These are phyloP conservation scores for Pouteria glomerata DNA, from an alignment of 148 eudicot species.

Conservation along the genomic window DNA sequence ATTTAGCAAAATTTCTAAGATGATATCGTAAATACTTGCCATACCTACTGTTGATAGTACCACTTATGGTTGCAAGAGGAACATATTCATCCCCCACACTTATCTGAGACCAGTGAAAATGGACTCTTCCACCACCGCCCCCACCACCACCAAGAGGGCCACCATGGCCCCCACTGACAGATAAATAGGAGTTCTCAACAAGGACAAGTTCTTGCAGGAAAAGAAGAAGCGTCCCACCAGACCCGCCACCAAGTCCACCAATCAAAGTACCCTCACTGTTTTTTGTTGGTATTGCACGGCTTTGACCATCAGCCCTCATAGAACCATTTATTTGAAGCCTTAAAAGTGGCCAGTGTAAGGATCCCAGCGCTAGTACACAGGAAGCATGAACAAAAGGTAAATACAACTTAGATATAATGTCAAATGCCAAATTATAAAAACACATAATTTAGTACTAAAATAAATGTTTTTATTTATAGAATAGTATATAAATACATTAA, in stretches of 20 bases:
- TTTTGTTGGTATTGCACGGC: slow-evolving; percentile 29
- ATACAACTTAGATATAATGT: no score
- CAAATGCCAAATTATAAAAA: background rate
- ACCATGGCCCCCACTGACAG: slow-evolving; percentile 76
- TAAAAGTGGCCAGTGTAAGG: slow-evolving; percentile 65
- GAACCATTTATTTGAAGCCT: slow-evolving; percentile 62
- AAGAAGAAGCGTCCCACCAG: slow-evolving; percentile 85
- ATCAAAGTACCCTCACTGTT: slow-evolving; percentile 37
- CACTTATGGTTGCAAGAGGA: slow-evolving; percentile 60
- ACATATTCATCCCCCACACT: slow-evolving; percentile 59
- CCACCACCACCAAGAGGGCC: slow-evolving; percentile 84
- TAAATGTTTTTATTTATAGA: no score
- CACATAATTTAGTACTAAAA: no score
- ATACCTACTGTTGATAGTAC: slow-evolving; percentile 62
- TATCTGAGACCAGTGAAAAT: slow-evolving; percentile 87
- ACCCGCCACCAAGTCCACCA: slow-evolving; percentile 88
- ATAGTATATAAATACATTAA: no score
- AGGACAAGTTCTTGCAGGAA: slow-evolving; percentile 56
- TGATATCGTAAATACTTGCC: background rate
- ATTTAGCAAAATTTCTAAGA: background rate
- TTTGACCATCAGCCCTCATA: slow-evolving; percentile 78
- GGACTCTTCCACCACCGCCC: slow-evolving; percentile 88
- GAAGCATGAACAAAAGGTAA: background rate
- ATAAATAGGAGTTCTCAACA: slow-evolving; percentile 47
- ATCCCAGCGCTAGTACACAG: slow-evolving; percentile 57